These are phyloP conservation scores for Penicillium sp. DNA, from an alignment of 2,329 filamentous ascomycete species.

Conservation along the genomic window DNA sequence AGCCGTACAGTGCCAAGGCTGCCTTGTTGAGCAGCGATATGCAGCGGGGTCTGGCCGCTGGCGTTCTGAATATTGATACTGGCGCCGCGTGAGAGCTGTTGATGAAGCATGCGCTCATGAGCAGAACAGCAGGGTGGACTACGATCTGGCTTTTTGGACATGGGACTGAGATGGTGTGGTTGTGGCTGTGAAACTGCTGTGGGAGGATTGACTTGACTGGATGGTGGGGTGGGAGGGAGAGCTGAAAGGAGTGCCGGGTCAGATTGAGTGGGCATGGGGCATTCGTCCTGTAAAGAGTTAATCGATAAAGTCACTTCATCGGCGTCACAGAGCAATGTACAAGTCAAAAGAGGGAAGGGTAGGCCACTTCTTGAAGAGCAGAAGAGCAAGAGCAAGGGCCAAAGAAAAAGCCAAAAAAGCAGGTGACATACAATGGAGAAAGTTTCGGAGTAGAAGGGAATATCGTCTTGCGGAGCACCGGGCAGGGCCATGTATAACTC, in stretches of 20 bases:
- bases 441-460: not conserved
- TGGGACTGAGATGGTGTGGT: not conserved
- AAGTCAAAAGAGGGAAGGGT: not conserved
- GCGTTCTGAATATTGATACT: slow-evolving; percentile 1
- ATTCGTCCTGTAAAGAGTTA: not conserved
- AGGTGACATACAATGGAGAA: not conserved
- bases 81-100: not conserved
- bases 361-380: too few species aligned
- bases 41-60: slow-evolving; percentile 1
- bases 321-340: not conserved
- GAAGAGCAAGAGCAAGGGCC: not conserved
- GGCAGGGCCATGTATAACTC: not conserved
- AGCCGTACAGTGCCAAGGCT: not conserved
- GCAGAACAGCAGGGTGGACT: not conserved
- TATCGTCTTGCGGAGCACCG: not conserved
- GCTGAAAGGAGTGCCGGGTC: not conserved
- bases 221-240: not conserved
- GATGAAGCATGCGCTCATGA: slow-evolving; percentile 2
- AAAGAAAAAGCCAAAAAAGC: not conserved
- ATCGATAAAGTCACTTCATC: not conserved
- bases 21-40: slow-evolving; percentile 1
- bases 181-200: not conserved
- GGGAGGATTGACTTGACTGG: not conserved
- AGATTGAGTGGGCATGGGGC: not conserved
- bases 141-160: not conserved